Percentiles rank a stretch among this genome's conserved stretches.
These are phyloP conservation scores for Diaporthe capsici DNA, from an alignment of 2,329 filamentous ascomycete species.

Conservation along the genomic window DNA sequence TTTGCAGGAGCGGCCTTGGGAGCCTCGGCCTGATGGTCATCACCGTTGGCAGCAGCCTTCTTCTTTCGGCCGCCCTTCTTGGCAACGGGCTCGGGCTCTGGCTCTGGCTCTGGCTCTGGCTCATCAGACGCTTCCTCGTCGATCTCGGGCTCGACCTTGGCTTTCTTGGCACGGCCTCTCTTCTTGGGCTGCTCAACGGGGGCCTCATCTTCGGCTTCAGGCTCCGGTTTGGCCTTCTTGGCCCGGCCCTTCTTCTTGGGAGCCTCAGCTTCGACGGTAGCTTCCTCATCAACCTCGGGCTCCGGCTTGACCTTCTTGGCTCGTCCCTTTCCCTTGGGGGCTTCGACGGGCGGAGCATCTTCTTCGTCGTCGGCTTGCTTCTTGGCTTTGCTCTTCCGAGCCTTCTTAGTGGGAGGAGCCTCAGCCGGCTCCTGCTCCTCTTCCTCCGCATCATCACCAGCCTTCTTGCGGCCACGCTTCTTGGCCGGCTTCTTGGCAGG, in stretches of 20 bases:
- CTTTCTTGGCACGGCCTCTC: conserved; percentile 48
- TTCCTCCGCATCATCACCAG: conserved; percentile 47
- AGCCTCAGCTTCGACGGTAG: conserved; percentile 65
- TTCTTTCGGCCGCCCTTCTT: conserved; percentile 35
- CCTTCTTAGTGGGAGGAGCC: conserved; percentile 57
- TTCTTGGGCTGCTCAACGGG: conserved; percentile 45
- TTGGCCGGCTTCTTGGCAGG: conserved; percentile 53
- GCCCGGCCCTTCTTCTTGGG: conserved; percentile 52
- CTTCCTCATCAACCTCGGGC: conserved; percentile 51
- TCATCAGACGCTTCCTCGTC: conserved; percentile 42
- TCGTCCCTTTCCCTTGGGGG: conserved; percentile 46
- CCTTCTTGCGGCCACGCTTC: conserved; percentile 52
- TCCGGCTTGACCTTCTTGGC: conserved; percentile 54
- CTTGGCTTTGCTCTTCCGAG: conserved; percentile 48
- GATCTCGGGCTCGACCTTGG: conserved; percentile 39
- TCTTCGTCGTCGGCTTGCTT: conserved; percentile 39
- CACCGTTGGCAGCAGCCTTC: conserved; percentile 28
- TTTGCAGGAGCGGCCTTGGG: conserved; percentile 41
- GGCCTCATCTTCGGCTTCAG: conserved; percentile 37
- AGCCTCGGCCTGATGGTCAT: conserved; percentile 37
- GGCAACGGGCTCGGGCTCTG: conserved; percentile 21
- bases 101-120: conserved; percentile 1
- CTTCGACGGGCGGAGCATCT: conserved; percentile 27
- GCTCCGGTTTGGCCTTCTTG: conserved; percentile 47
- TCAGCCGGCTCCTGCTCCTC: conserved; percentile 27